Base-by-base conservation (phyloP, 1,284 basidiomycete genomes). In the Termitomyces sp. region DNA sequence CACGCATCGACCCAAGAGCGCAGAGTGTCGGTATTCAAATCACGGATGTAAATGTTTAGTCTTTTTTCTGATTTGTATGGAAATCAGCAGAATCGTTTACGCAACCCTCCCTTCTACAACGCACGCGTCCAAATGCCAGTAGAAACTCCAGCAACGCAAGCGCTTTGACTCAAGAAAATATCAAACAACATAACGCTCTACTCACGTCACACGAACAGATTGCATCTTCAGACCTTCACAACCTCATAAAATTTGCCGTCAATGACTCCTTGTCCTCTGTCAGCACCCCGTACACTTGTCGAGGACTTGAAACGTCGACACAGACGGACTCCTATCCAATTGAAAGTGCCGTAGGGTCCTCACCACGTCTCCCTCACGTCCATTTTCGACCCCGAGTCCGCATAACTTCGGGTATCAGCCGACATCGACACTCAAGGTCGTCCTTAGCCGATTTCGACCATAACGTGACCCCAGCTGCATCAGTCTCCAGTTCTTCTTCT, bases 401-500 rank as follows among this genome's bases (percentile, higher is more conserved):
- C 53, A 75, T 76, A 33, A 70, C 72, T 17, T 76, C 74, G 33
- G 74, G 74, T 7, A 59, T 76, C 24, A 67, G 65, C 39, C 67
- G 68, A n/a, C 68, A 69, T 58, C 68, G 67, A 13, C 65, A 64
- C 57, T 62, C 52, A 44, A 47, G 30, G 21, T 42, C 54, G 21
- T 21, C 50, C 33, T 26, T 51, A 55, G 21, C 43, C 48, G 48
- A 47, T 21, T 21, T 49, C 39, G 38, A 56, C 52, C 47, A 39
- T 19, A 30, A 39, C 24, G 1, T 48, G 49, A 24, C 65, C 33
- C 65, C 66, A 13, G 61, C 68, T 17, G 81, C 82, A 5, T 80
- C 82, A 26, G 63, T 70, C 28, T 83, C 83, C 5, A 75, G 77
- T 42, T 88, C 86, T 1, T 87, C 84, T 9, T 88, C 86, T 3